Percentiles rank a stretch among this genome's conserved stretches.
These are phyloP conservation scores for Cladophialophora immunda DNA, from an alignment of 2,329 filamentous ascomycete genomes.

Conservation along the genomic window DNA sequence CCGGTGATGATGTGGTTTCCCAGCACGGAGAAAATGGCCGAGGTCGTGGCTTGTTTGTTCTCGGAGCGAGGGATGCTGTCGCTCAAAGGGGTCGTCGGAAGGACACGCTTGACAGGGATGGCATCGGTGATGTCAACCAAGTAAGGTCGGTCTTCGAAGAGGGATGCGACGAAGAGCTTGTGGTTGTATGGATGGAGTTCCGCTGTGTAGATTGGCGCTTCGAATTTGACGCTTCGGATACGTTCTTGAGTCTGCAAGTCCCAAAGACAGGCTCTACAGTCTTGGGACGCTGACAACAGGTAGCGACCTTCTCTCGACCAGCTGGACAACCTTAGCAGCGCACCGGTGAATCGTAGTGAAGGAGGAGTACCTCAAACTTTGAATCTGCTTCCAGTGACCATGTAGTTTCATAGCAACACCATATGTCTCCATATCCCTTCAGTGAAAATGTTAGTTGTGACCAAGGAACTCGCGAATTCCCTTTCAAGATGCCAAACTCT, in stretches of 20 bases:
- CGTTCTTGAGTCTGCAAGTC: constrained; percentile 78
- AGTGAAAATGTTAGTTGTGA: constrained; percentile 48
- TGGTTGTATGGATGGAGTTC: constrained; percentile 92
- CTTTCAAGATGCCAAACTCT: not conserved
- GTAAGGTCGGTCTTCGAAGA: constrained; percentile 92
- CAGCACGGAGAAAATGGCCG: constrained; percentile 83
- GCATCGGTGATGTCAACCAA: constrained; percentile 80
- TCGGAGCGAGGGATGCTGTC: constrained; percentile 73
- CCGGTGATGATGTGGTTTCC: constrained; percentile 91
- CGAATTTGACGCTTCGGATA: constrained; percentile 86
- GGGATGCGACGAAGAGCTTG: constrained; percentile 84
- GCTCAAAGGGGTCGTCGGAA: constrained; percentile 81
- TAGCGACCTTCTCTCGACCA: constrained; percentile 95
- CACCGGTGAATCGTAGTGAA: not conserved
- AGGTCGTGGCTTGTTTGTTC: constrained; percentile 93
- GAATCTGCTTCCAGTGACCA: constrained; percentile 92
- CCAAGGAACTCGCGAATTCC: not conserved
- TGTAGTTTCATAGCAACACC: constrained; percentile 93
- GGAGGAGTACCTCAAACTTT: constrained; percentile 72
- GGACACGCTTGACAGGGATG: constrained; percentile 75
- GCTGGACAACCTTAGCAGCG: constrained; percentile 50
- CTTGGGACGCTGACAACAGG: constrained; percentile 89
- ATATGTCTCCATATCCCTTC: constrained; percentile 88
- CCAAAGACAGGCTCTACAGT: constrained; percentile 97
- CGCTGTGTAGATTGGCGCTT: constrained; percentile 93